Evolutionary conservation across 805 yeast species (phyloP).

Genomic region (Candida gorgasii): DNA sequence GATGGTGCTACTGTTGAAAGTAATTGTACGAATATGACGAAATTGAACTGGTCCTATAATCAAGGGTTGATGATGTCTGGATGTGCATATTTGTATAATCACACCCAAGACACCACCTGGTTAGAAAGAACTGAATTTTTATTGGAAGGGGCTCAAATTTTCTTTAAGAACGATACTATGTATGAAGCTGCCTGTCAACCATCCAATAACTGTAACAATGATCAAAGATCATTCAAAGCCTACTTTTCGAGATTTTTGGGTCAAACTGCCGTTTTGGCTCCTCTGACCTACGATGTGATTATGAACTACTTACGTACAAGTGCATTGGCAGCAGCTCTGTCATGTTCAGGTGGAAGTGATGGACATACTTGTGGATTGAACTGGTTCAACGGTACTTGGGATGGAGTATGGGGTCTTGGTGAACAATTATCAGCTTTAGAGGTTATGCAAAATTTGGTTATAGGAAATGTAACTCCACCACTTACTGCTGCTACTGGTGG

Average conservation of each 20-base stretch:
- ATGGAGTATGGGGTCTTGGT: slow-evolving; percentile 69
- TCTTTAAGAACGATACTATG: slow-evolving; percentile 57
- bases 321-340: slow-evolving; percentile 61
- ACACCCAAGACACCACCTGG: slow-evolving; percentile 71
- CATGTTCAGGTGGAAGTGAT: slow-evolving; percentile 75
- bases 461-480: slow-evolving; percentile 54
- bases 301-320: slow-evolving; percentile 42
- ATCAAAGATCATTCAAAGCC: slow-evolving; percentile 92
- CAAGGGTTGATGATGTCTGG: slow-evolving; percentile 80
- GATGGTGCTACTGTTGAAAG: slow-evolving; percentile 67
- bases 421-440: slow-evolving; percentile 79
- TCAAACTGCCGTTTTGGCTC: slow-evolving; percentile 69
- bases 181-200: slow-evolving; percentile 86
- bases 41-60: slow-evolving; percentile 82
- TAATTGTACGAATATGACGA: slow-evolving; percentile 65
- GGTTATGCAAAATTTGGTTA: slow-evolving; percentile 49
- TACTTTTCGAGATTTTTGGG: slow-evolving; percentile 75
- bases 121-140: slow-evolving; percentile 55
- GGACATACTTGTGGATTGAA: slow-evolving; percentile 73
- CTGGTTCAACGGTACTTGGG: slow-evolving; percentile 61
- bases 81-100: slow-evolving; percentile 75
- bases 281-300: slow-evolving; percentile 52
- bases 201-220: slow-evolving; percentile 66
- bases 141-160: slow-evolving; percentile 54
- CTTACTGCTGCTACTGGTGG: slow-evolving; percentile 67